These are phyloP conservation scores for Diddensiella transvaalensis DNA, from an alignment of 805 yeast species.

Conservation along the genomic window DNA sequence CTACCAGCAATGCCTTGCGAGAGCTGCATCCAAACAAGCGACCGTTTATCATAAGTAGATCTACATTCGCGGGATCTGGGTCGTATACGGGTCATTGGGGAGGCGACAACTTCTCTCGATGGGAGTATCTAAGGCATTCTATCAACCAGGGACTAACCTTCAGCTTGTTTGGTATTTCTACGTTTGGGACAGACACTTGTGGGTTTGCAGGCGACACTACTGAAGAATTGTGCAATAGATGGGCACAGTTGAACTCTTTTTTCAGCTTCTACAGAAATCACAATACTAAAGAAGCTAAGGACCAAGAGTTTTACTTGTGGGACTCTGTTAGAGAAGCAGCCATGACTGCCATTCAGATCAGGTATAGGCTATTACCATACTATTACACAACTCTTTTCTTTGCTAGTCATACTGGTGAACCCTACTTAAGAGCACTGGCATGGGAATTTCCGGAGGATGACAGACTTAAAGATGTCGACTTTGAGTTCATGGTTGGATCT, in stretches of 20 bases:
- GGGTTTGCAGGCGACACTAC: slow-evolving; percentile 90
- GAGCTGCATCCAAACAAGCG: slow-evolving; percentile 49
- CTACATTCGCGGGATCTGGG: slow-evolving; percentile 87
- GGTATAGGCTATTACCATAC: slow-evolving; percentile 76
- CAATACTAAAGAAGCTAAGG: slow-evolving; percentile 28
- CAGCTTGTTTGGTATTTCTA: slow-evolving; percentile 80
- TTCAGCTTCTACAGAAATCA: slow-evolving; percentile 38
- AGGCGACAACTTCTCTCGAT: slow-evolving; percentile 87
- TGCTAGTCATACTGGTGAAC: slow-evolving; percentile 56
- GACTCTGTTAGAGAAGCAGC: slow-evolving; percentile 31
- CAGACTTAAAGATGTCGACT: slow-evolving; percentile 57
- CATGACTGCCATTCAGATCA: slow-evolving; percentile 59
- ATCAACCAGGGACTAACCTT: slow-evolving; percentile 64
- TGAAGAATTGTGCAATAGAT: slow-evolving; percentile 51
- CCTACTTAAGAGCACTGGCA: slow-evolving; percentile 48
- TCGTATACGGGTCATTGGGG: slow-evolving; percentile 92
- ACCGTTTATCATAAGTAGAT: slow-evolving; percentile 81
- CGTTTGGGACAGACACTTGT: slow-evolving; percentile 92
- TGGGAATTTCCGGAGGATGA: slow-evolving; percentile 34
- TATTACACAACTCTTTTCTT: slow-evolving; percentile 75
- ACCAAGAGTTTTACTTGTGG: slow-evolving; percentile 37
- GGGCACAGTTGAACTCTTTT: slow-evolving; percentile 37
- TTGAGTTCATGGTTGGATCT: slow-evolving; percentile 73
- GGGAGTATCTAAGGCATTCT: slow-evolving; percentile 79
- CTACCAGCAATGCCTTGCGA: slow-evolving; percentile 45